Conservation (phyloP, 1,139 yeast genomes). For the Magnusiomyces magnusii region DNA sequence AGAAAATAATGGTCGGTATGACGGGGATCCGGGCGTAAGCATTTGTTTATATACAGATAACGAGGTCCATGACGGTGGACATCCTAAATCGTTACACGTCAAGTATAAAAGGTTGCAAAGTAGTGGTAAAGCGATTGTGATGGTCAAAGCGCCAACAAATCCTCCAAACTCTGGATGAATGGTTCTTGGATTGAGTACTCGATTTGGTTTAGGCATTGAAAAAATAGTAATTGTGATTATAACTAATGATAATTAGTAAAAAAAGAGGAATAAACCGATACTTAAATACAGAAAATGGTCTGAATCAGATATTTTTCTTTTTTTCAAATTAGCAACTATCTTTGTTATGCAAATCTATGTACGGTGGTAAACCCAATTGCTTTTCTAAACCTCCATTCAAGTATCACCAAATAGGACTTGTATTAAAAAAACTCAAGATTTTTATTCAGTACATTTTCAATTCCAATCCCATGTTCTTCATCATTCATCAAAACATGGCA, state of each 20-base stretch:
- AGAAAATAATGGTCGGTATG: constrained; percentile 21
- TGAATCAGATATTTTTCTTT: background rate
- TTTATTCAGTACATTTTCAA: too few relatives aligned
- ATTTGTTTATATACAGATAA: constrained; percentile 16
- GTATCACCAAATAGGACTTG: background rate
- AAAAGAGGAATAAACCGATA: too few relatives aligned
- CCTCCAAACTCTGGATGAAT: constrained; percentile 72
- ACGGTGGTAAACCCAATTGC: too few relatives aligned
- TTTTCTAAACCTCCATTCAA: background rate
- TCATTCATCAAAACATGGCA: too few relatives aligned
- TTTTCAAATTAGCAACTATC: background rate
- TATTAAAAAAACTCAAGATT: too few relatives aligned
- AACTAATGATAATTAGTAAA: too few relatives aligned
- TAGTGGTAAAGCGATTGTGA: constrained; percentile 61
- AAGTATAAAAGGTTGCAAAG: constrained; percentile 54
- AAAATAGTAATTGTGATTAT: too few relatives aligned
- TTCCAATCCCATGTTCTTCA: too few relatives aligned
- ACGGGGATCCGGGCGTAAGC: constrained; percentile 13
- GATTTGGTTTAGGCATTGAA: constrained; percentile 16
- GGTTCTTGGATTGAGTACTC: constrained; percentile 60
- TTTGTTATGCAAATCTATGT: too few relatives aligned
- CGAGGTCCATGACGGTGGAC: constrained; percentile 28
- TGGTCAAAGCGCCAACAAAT: constrained; percentile 57
- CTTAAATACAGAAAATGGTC: background rate
- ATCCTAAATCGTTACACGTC: constrained; percentile 33